Conservation (phyloP, 768 basidiomycete species). For the Hebeloma cylindrosporum region DNA sequence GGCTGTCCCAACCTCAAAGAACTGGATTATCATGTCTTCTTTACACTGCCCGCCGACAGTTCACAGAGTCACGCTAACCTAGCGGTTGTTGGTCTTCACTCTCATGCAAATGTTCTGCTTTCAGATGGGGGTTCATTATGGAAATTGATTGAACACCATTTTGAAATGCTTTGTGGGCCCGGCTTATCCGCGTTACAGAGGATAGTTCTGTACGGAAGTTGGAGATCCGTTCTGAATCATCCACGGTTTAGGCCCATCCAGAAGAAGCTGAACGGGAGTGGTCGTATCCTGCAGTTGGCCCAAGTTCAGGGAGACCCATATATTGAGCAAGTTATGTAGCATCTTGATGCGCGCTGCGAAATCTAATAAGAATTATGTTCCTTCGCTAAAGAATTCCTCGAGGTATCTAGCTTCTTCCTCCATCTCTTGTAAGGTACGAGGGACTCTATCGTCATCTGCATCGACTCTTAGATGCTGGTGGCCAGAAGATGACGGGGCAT, state of each 20-base stretch:
- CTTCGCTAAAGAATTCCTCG: conserved; percentile 46
- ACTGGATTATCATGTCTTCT: conserved; percentile 58
- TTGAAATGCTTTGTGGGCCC: conserved; percentile 40
- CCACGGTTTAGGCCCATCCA: conserved; percentile 35
- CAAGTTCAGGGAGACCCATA: too few relatives aligned
- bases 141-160: conserved; percentile 46
- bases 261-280: conserved; percentile 32
- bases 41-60: conserved; percentile 37
- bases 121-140: conserved; percentile 35
- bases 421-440: conserved; percentile 75
- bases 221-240: conserved; percentile 41
- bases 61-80: conserved; percentile 32
- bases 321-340: too few relatives aligned
- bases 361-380: too few relatives aligned
- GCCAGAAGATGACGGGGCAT: conserved; percentile 43
- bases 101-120: conserved; percentile 45
- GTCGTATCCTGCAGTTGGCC: conserved; percentile 26
- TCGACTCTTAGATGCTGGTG: conserved; percentile 55
- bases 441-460: conserved; percentile 64
- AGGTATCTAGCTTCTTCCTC: conserved; percentile 75
- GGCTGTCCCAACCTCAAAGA: conserved; percentile 46
- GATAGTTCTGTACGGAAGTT: conserved; percentile 54
- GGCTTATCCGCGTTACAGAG: conserved; percentile 46
- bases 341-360: too few relatives aligned
- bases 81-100: conserved; percentile 50